Evolutionary conservation across 2,329 filamentous ascomycete species (phyloP).

Genomic region (Dothistroma pini): DNA sequence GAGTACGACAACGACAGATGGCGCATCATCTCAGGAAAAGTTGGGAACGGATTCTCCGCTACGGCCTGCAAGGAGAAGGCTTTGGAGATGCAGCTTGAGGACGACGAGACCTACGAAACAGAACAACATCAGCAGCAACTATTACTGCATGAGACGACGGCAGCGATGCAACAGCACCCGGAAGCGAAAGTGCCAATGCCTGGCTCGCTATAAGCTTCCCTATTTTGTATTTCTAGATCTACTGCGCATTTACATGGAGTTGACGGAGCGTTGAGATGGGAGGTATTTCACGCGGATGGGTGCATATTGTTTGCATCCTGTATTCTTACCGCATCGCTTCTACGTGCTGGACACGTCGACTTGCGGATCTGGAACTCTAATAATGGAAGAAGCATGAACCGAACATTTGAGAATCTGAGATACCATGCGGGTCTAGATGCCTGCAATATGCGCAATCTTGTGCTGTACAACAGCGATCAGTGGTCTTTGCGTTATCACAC

Average conservation of each 20-base stretch:
- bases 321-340: constrained; percentile 3
- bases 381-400: not conserved
- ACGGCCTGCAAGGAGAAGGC: constrained; percentile 81
- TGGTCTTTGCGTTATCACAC: not conserved
- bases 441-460: not conserved
- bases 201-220: not conserved
- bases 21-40: constrained; percentile 86
- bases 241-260: constrained; percentile 8
- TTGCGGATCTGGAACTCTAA: not conserved
- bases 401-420: not conserved
- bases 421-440: not conserved
- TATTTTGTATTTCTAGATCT: not conserved
- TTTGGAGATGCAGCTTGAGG: constrained; percentile 51
- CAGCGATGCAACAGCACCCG: constrained; percentile 1
- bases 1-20: constrained; percentile 91
- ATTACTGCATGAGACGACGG: not conserved
- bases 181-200: not conserved
- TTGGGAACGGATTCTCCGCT: constrained; percentile 85
- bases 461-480: not conserved
- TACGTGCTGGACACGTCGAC: constrained; percentile 9
- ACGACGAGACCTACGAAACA: constrained; percentile 17
- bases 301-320: not conserved
- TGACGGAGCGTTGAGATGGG: not conserved
- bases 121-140: constrained; percentile 7
- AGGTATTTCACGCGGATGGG: not conserved